These are phyloP conservation scores for Mycena rosella DNA, from an alignment of 768 basidiomycete species.

Conservation along the genomic window DNA sequence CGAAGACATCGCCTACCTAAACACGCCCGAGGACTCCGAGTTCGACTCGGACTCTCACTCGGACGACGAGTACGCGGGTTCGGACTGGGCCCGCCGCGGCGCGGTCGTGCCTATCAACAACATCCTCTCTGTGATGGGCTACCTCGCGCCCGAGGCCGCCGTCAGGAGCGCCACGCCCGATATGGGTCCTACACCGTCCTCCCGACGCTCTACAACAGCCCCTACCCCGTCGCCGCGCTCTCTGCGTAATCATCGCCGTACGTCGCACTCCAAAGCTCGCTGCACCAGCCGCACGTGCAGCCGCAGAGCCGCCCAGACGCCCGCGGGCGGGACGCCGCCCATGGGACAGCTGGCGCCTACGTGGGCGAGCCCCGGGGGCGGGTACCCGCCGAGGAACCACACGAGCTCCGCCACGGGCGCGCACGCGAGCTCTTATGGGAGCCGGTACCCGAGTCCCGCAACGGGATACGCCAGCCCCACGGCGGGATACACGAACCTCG, in stretches of 20 bases:
- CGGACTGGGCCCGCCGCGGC: not conserved
- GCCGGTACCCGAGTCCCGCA: too few species aligned
- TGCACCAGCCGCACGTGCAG: too few species aligned
- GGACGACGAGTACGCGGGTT: not conserved
- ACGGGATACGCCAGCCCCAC: too few species aligned
- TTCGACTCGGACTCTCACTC: slow-evolving; percentile 6
- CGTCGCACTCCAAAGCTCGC: too few species aligned
- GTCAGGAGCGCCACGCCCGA: slow-evolving; percentile 20
- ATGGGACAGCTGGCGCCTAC: too few species aligned
- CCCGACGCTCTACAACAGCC: slow-evolving; percentile 18
- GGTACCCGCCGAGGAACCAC: too few species aligned
- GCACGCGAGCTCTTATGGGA: too few species aligned
- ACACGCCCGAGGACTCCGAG: slow-evolving; percentile 20
- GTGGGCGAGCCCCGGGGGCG: too few species aligned
- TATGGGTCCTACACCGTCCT: slow-evolving; percentile 27
- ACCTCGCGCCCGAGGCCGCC: slow-evolving; percentile 30
- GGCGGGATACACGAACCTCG: too few species aligned
- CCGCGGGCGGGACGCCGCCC: too few species aligned
- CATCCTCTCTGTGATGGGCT: slow-evolving; percentile 27
- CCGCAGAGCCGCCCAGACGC: slow-evolving; percentile 26
- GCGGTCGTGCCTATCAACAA: slow-evolving; percentile 21
- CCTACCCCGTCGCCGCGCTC: slow-evolving; percentile 1
- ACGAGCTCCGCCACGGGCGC: too few species aligned
- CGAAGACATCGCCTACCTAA: slow-evolving; percentile 29
- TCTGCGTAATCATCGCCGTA: slow-evolving; percentile 5